Evolutionary conservation across 108 stramenopile species (phyloP), one percentile per base, ranked within the genome.

Genomic region (Pseudonitzschia pungens): DNA sequence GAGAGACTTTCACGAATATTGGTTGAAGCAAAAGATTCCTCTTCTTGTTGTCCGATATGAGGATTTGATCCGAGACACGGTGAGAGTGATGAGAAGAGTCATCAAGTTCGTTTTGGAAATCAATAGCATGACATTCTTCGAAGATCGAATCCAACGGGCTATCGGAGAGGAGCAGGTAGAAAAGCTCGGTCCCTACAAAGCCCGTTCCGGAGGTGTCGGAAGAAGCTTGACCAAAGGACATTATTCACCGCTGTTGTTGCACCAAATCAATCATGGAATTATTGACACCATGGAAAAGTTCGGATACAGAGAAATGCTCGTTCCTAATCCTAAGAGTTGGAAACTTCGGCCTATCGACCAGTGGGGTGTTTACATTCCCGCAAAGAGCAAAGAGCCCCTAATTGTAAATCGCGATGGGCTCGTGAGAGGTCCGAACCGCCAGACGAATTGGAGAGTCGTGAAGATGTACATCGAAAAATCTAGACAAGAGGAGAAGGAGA

Each of bases 181-280:
- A 68, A 80, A 78, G 16, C 54, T 89, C 55, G 89, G 89, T 71
- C 83, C 86, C 1, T 89, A 89, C 77, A 86, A 85, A 53, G 86
- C 89, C 24, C 80, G 89, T 31, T 83, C 82, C 32, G 89, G 86
- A 62, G 89, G 89, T 68, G 86, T 89, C 54, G 89, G 89, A 42
- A 87, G 85, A 50, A 69, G 82, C 7, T 43, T 87, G 52, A 68
- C 65, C 16, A 83, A 82, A 65, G 66, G 66, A 29, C 59, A 59
- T n/a, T 89, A 84, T 57, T 45, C 86, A 18, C 77, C 86, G 4
- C 80, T 87, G 28, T 64, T 87, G 26, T 44, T 89, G n/a, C 58
- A 83, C 20, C 70, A 72, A 63, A 72, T 89, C 76, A 85, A 84
- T 59, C 44, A 72, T 8, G 81, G 77, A 20, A 69, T 74, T 0